Evolutionary conservation across 1,139 yeast species (phyloP).

Genomic region (Pichia cactophila): DNA sequence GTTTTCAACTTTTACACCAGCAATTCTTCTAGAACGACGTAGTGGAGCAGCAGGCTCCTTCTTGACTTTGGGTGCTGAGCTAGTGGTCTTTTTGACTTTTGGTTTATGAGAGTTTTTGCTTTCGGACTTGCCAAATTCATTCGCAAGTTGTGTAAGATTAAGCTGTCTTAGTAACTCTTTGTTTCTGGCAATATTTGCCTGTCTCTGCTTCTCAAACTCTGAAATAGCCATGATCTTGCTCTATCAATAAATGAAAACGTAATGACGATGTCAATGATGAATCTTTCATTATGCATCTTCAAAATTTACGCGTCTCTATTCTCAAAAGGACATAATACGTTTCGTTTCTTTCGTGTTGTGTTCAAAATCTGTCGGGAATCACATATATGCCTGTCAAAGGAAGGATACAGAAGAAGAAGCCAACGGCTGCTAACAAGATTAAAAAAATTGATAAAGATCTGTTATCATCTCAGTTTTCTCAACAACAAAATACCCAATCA

Average conservation of each 20-base stretch:
- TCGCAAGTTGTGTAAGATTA: constrained; percentile 35
- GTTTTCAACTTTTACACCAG: constrained; percentile 48
- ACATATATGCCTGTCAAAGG: neutral
- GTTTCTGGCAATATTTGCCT: constrained; percentile 52
- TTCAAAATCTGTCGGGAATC: neutral
- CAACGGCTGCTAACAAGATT: constrained; percentile 20
- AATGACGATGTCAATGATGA: no score
- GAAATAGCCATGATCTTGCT: constrained; percentile 30
- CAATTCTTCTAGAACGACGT: constrained; percentile 58
- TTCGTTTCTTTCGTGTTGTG: neutral
- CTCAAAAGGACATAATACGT: no score
- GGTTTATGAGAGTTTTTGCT: constrained; percentile 10
- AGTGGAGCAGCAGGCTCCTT: constrained; percentile 37
- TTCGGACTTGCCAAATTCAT: constrained; percentile 27
- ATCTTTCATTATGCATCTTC: no score
- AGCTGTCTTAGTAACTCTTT: constrained; percentile 42
- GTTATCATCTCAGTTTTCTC: constrained; percentile 9
- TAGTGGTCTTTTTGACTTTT: constrained; percentile 18
- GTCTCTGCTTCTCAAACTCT: constrained; percentile 64
- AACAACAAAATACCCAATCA: constrained; percentile 5
- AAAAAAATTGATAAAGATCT: constrained; percentile 16
- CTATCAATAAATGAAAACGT: no score
- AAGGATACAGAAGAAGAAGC: constrained; percentile 11
- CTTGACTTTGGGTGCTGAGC: constrained; percentile 22
- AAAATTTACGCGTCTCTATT: no score